Evolutionary conservation across 768 basidiomycete species (phyloP), one percentile per base, ranked within the genome.

Genomic region (Termitomyces sp.): DNA sequence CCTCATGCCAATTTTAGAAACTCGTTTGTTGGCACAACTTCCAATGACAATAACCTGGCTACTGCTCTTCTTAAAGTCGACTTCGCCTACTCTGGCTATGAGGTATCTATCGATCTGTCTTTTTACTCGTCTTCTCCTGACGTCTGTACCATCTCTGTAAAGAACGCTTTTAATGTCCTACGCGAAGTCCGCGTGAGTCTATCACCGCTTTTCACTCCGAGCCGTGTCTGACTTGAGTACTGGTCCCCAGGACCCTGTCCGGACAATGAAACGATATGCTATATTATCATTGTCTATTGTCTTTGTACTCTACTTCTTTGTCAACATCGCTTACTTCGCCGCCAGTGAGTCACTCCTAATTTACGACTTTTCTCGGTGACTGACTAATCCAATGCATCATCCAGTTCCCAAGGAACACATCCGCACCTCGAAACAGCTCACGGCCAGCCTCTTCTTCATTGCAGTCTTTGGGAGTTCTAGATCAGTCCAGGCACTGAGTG

Each of bases 1-100:
- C 85, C 88, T 0, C 76, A 80, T 51, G 77, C 74, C 42, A 86
- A 86, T 69, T 89, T 89, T 70, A 75, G 72, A 44, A 69, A 87
- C 65, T 75, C 82, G 0, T 90, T 89, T 58, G 77, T 75, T 1
- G 86, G 84, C 20, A 84, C 83, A 32, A 81, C 80, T 1, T 75
- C 76, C 53, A 75, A 73, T 52, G 78, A 81, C 49, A 81, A 84
- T 62, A 81, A 81, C 7, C 66, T 76, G 12, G 74, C 74, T 3
- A 76, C 72, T 24, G 75, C 75, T 2, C 68, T 76, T 0, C 70
- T 76, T 32, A 75, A 76, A 62, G 73, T 78, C 12, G 76, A 76
- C 50, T 77, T 76, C 46, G 75, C 77, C 2, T 78, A 77, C 59
- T 22, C 68, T 44, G 77, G 76, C 22, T 78, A 70, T 55, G 73